Conservation (phyloP, 768 basidiomycete genomes). For the Lactarius vividus region DNA sequence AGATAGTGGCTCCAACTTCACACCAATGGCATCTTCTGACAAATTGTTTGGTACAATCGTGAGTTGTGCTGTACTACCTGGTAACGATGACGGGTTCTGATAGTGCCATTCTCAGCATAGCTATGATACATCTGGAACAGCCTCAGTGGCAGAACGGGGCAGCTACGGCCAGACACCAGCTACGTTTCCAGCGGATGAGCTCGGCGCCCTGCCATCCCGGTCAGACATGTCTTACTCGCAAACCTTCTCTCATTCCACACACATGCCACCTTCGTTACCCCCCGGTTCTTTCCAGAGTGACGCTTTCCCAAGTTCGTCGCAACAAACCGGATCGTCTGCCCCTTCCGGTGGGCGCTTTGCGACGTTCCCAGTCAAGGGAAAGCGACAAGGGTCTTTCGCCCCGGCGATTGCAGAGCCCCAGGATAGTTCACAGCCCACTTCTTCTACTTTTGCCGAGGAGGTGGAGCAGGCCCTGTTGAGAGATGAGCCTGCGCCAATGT, state of each 20-base stretch:
- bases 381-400: constrained; percentile 29
- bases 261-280: not conserved
- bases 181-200: constrained; percentile 7
- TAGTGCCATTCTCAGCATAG: not conserved
- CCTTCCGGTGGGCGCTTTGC: constrained; percentile 53
- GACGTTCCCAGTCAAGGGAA: constrained; percentile 58
- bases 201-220: constrained; percentile 5
- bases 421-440: constrained; percentile 7
- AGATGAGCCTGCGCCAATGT: constrained; percentile 39
- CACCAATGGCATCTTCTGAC: not conserved
- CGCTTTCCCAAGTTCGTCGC: not conserved
- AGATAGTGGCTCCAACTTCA: not conserved
- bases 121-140: not conserved
- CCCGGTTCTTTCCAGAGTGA: not conserved
- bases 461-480: not conserved
- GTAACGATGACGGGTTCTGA: not conserved
- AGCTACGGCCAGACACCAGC: not conserved
- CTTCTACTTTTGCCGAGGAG: constrained; percentile 20
- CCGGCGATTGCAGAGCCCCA: constrained; percentile 16
- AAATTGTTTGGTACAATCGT: not conserved
- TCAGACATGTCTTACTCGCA: not conserved
- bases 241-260: not conserved
- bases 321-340: constrained; percentile 7
- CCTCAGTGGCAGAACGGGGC: not conserved
- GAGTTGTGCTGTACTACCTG: not conserved